A percentile compares a stretch with the other conserved stretches of the same genome.
phyloP scores from a whole-genome alignment of 768 basidiomycete species.

The Tricholoma sp. region DNA sequence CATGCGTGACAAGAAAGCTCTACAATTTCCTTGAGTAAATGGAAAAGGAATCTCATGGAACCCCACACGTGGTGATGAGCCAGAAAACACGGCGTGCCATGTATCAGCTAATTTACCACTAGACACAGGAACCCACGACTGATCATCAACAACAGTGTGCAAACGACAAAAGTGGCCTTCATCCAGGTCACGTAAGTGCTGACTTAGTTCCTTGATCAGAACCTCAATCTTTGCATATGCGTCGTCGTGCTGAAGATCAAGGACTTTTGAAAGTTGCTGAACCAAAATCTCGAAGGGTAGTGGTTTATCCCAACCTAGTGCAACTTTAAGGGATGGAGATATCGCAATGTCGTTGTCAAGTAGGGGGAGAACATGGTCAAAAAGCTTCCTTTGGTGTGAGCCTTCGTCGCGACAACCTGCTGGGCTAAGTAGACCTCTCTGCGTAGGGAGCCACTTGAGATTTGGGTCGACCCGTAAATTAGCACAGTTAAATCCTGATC shows the following conservation, averaged over 20 bases:
- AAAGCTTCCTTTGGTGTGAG: slow-evolving; percentile 24
- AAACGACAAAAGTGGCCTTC: slow-evolving; percentile 15
- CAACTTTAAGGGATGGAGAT: slow-evolving; percentile 22
- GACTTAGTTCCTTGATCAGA: slow-evolving; percentile 28
- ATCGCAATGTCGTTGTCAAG: slow-evolving; percentile 22
- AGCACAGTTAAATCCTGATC: slow-evolving; percentile 8
- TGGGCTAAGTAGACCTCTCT: slow-evolving; percentile 24
- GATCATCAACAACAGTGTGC: slow-evolving; percentile 9
- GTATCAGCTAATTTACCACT: slow-evolving; percentile 12
- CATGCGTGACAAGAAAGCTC: slow-evolving; percentile 25
- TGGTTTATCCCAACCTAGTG: slow-evolving; percentile 36
- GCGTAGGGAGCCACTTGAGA: slow-evolving; percentile 36
- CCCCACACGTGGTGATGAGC: slow-evolving; percentile 10
- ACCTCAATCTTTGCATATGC: slow-evolving; percentile 9
- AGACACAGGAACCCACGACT: slow-evolving; percentile 32
- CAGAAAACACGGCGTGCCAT: slow-evolving; percentile 19
- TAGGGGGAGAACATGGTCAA: slow-evolving; percentile 34
- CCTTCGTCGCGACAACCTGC: slow-evolving; percentile 24
- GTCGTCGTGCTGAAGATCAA: not conserved
- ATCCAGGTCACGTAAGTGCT: slow-evolving; percentile 11
- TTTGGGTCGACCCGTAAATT: slow-evolving; percentile 6
- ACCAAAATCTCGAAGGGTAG: slow-evolving; percentile 25
- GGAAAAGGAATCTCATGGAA: slow-evolving; percentile 21
- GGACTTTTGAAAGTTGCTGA: slow-evolving; percentile 25
- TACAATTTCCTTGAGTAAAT: slow-evolving; percentile 14